These are phyloP conservation scores for Sonneratia alba DNA, from an alignment of 345 rosid species.

Conservation along the genomic window DNA sequence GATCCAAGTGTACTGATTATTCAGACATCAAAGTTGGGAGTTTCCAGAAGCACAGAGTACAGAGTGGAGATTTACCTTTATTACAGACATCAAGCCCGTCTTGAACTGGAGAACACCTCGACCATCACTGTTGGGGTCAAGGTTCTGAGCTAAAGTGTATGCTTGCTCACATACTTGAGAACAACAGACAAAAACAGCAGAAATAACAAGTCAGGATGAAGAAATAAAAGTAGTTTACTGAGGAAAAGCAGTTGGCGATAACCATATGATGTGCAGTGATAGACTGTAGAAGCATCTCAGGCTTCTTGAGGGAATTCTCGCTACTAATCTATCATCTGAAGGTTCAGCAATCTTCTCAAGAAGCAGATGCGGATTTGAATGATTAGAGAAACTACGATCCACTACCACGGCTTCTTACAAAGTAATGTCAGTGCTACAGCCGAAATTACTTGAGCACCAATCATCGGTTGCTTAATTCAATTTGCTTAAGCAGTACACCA, in stretches of 20 bases:
- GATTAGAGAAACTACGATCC: neutral
- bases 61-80: slow-evolving; percentile 46
- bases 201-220: neutral
- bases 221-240: neutral
- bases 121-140: slow-evolving; percentile 92
- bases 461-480: neutral
- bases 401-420: neutral
- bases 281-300: neutral
- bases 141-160: slow-evolving; percentile 79
- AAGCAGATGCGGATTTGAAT: neutral
- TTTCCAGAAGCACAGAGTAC: neutral
- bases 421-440: neutral
- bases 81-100: slow-evolving; percentile 92
- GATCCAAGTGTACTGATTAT: neutral
- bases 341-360: neutral
- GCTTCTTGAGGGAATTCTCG: neutral
- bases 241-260: neutral
- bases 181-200: slow-evolving; percentile 11
- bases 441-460: neutral
- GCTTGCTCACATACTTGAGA: slow-evolving; percentile 90
- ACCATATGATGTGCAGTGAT: neutral
- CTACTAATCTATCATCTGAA: neutral
- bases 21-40: neutral
- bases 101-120: slow-evolving; percentile 99
- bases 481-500: neutral